Conservation (phyloP, 495 filamentous ascomycete species). For the Echria macrotheca region DNA sequence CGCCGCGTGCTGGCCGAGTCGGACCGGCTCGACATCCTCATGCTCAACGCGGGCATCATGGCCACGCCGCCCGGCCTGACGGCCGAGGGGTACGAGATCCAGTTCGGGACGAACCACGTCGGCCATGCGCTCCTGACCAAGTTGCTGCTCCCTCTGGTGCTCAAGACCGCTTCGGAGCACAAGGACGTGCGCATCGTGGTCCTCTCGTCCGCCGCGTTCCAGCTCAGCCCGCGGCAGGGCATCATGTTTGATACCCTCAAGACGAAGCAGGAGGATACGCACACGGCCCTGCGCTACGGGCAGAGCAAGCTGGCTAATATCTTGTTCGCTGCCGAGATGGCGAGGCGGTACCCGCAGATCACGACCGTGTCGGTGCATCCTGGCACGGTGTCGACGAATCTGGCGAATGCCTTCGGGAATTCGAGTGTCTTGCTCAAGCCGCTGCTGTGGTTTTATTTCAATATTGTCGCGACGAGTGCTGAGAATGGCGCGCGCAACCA, state of each 20-base stretch:
- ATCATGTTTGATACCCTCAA: constrained; percentile 37
- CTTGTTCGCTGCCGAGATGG: constrained; percentile 55
- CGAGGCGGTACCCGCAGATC: constrained; percentile 51
- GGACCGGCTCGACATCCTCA: constrained; percentile 38
- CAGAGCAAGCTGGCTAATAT: constrained; percentile 66
- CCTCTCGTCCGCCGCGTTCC: constrained; percentile 31
- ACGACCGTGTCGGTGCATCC: constrained; percentile 56
- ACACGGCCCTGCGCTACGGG: constrained; percentile 49
- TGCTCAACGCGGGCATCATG: constrained; percentile 66
- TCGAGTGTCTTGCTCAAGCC: constrained; percentile 10
- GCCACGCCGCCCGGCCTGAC: constrained; percentile 46
- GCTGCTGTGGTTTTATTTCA: constrained; percentile 8
- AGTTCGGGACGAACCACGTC: constrained; percentile 67
- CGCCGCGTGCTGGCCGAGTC: constrained; percentile 12
- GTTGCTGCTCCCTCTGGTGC: constrained; percentile 54
- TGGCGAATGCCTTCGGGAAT: constrained; percentile 30
- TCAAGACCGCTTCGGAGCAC: constrained; percentile 37
- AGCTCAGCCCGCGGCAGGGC: constrained; percentile 30
- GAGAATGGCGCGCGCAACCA: constrained; percentile 52
- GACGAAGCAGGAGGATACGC: constrained; percentile 23
- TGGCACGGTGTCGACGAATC: constrained; percentile 53
- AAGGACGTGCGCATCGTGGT: constrained; percentile 40
- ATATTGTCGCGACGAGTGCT: constrained; percentile 27
- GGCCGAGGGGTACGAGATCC: constrained; percentile 60
- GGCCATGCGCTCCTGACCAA: constrained; percentile 62